phyloP scores from a whole-genome alignment of 2,329 filamentous ascomycete genomes.

The Cladosporium halotolerans region DNA sequence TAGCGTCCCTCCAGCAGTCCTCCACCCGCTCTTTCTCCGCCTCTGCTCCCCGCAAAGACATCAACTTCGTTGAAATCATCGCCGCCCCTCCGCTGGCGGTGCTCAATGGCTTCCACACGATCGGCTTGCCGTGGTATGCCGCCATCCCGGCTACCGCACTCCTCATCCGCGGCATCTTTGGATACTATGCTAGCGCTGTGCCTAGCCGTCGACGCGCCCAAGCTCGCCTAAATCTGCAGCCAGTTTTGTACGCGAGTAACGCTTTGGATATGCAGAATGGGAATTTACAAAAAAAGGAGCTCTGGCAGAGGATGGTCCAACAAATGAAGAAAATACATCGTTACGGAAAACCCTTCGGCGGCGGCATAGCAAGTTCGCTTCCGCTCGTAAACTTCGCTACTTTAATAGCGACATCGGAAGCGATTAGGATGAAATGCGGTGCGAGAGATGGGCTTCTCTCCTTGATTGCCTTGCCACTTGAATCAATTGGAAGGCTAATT shows the following conservation, averaged over 20 bases:
- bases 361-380: constrained; percentile 3
- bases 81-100: constrained; percentile 14
- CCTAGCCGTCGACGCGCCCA: constrained; percentile 18
- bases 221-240: constrained; percentile 16
- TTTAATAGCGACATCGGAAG: constrained; percentile 24
- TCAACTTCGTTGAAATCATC: constrained; percentile 10
- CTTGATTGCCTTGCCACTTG: constrained; percentile 16
- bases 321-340: constrained; percentile 1
- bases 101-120: constrained; percentile 23
- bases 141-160: constrained; percentile 26
- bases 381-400: constrained; percentile 19
- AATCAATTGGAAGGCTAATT: neutral
- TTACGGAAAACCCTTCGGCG: constrained; percentile 16
- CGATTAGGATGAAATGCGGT: constrained; percentile 24
- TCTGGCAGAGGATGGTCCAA: neutral
- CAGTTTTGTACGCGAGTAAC: constrained; percentile 12
- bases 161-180: constrained; percentile 23
- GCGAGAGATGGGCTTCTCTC: constrained; percentile 21
- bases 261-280: neutral
- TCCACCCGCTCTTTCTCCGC: constrained; percentile 22
- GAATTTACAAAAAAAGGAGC: neutral
- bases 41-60: constrained; percentile 12
- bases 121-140: constrained; percentile 29
- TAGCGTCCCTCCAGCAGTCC: constrained; percentile 13
- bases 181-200: constrained; percentile 20